These are phyloP conservation scores for Peronospora tabacina DNA, from an alignment of 352 stramenopile genomes.

Conservation along the genomic window DNA sequence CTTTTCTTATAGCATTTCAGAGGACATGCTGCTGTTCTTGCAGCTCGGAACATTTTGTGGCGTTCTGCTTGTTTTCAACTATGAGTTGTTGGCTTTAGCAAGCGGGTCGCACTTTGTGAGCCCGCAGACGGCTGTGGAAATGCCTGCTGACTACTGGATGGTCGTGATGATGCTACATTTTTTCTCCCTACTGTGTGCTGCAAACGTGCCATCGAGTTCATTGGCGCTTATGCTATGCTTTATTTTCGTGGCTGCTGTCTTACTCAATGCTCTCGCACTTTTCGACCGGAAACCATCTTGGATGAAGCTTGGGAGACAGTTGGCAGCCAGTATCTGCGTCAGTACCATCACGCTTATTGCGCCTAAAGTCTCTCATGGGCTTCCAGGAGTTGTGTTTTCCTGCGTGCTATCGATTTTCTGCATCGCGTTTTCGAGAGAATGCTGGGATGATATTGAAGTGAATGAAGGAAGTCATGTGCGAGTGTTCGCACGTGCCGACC, in stretches of 20 bases:
- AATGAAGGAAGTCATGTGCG: slow-evolving; percentile 19
- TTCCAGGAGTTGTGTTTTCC: slow-evolving; percentile 44
- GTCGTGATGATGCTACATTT: slow-evolving; percentile 63
- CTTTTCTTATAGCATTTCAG: slow-evolving; percentile 44
- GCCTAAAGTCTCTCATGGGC: slow-evolving; percentile 35
- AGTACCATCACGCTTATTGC: slow-evolving; percentile 38
- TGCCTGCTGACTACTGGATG: slow-evolving; percentile 67
- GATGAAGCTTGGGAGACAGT: slow-evolving; percentile 29
- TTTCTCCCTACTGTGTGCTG: slow-evolving; percentile 44
- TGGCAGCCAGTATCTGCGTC: slow-evolving; percentile 40
- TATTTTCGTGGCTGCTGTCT: slow-evolving; percentile 34
- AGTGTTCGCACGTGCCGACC: slow-evolving; percentile 12
- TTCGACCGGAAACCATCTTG: slow-evolving; percentile 38
- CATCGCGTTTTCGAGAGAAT: slow-evolving; percentile 54
- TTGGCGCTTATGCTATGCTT: slow-evolving; percentile 38
- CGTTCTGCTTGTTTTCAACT: slow-evolving; percentile 44
- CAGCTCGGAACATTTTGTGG: slow-evolving; percentile 66
- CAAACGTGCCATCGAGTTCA: slow-evolving; percentile 34
- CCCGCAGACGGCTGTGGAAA: slow-evolving; percentile 30
- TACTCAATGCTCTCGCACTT: slow-evolving; percentile 41
- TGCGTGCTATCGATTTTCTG: slow-evolving; percentile 59
- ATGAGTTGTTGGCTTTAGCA: slow-evolving; percentile 38
- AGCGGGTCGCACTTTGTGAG: slow-evolving; percentile 14
- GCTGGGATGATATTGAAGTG: slow-evolving; percentile 64
- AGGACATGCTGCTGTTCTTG: slow-evolving; percentile 59